Percentiles rank a stretch among this genome's conserved stretches.
These are phyloP conservation scores for Hordeum vulgare DNA, from an alignment of 176 grass and related monocot species.

Conservation along the genomic window DNA sequence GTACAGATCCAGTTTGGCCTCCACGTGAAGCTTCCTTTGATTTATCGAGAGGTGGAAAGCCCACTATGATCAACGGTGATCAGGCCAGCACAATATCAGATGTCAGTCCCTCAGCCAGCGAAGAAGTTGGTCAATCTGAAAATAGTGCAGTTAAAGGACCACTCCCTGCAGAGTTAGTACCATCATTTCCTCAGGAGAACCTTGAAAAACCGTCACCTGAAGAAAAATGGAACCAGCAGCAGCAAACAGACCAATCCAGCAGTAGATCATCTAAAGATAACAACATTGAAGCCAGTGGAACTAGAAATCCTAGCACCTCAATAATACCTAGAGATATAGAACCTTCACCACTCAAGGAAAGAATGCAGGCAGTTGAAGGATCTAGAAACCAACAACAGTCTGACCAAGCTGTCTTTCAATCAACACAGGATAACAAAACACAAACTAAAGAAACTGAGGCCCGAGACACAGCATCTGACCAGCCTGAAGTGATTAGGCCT, in stretches of 20 bases:
- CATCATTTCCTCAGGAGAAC: not conserved
- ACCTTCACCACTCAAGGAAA: not conserved
- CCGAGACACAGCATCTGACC: conserved; percentile 1
- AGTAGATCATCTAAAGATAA: conserved; percentile 5
- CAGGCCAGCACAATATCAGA: not conserved
- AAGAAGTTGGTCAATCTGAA: not conserved
- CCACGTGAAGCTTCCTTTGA: conserved; percentile 1
- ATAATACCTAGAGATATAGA: not conserved
- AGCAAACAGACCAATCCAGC: not conserved
- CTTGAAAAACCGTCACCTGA: not conserved
- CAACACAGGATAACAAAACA: not conserved
- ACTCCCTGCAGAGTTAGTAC: not conserved
- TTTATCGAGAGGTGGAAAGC: not conserved
- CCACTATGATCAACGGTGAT: not conserved
- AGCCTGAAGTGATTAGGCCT: not conserved
- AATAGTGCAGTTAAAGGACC: not conserved
- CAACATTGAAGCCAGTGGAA: not conserved
- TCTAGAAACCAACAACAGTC: not conserved
- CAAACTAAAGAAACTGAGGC: conserved; percentile 16
- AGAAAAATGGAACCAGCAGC: not conserved
- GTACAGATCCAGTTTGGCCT: not conserved
- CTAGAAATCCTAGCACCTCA: not conserved
- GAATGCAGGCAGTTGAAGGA: not conserved
- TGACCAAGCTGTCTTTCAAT: not conserved
- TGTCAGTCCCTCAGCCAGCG: not conserved